phyloP scores from a whole-genome alignment of 148 eudicot genomes.

The Diospyros kaki region DNA sequence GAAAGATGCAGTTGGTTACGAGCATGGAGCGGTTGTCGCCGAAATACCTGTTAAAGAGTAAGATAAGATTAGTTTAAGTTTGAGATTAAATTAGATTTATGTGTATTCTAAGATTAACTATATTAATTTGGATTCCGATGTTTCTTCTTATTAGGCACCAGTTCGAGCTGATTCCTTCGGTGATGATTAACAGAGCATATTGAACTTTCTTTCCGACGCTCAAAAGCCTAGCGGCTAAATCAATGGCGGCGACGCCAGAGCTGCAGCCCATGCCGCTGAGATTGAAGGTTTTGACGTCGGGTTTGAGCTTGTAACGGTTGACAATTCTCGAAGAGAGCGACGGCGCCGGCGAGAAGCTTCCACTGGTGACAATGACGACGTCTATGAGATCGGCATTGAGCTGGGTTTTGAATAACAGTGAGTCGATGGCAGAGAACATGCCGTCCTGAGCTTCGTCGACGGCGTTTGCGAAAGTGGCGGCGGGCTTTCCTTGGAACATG shows the following conservation, averaged over 20 bases:
- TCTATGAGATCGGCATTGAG: constrained; percentile 41
- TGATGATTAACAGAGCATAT: constrained; percentile 55
- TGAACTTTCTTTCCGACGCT: constrained; percentile 25
- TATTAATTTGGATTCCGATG: too few species aligned
- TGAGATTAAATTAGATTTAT: too few species aligned
- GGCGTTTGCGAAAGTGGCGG: constrained; percentile 34
- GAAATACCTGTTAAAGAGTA: constrained; percentile 25
- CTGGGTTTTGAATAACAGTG: constrained; percentile 30
- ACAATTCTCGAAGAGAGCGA: constrained; percentile 60
- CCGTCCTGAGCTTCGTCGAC: constrained; percentile 64
- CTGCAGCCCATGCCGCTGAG: constrained; percentile 87
- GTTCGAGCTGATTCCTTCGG: constrained; percentile 58
- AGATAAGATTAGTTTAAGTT: too few species aligned
- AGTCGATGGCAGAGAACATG: constrained; percentile 60
- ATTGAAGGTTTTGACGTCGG: constrained; percentile 50
- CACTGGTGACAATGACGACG: constrained; percentile 55
- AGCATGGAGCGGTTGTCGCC: constrained; percentile 70
- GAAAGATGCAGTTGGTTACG: constrained; percentile 64
- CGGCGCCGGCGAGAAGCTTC: constrained; percentile 66
- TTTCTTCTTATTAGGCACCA: constrained; percentile 19
- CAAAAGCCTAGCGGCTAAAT: constrained; percentile 42
- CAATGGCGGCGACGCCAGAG: constrained; percentile 54
- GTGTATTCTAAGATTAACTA: too few species aligned
- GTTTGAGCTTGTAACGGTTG: constrained; percentile 36
- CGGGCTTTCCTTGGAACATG: constrained; percentile 29